Evolutionary conservation across 805 yeast genomes (phyloP), one percentile per base, ranked within the genome.

Genomic region (Lipomyces lipofer): DNA sequence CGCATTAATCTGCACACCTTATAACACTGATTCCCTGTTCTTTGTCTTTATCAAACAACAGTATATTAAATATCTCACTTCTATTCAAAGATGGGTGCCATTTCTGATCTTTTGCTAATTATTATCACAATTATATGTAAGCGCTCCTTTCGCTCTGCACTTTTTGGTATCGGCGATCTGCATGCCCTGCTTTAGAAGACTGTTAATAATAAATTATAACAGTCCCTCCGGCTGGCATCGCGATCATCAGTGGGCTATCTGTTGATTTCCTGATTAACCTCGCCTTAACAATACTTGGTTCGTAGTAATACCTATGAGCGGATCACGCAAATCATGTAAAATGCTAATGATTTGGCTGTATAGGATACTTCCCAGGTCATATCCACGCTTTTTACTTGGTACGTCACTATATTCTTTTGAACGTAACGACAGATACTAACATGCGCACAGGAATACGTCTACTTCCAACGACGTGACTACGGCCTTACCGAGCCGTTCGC

Each of bases 351-450:
- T 17, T n/a, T 15, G n/a, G 7, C 38, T 15, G 17, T 15, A 36
- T 28, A 51, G 87, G 87, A 25, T 83, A 79, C 66, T 68, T 84
- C 45, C 89, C 89, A 2, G 89, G 88, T 32, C 54, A 47, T 43
- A 47, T 58, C 27, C 62, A 58, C 39, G 62, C 62, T 5, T 53
- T 58, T 45, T 58, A 58, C 40, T 39, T 54, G 52, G 51, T 47
- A 47, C 13, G 51, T 38, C 4, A 9, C 22, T 47, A 8, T 47
- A 21, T 22, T 4, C 10, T 19, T 43, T 47, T 47, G 32, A 17
- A 36, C 10, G 38, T 17, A 21, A 15, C 15, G n/a, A 36, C n/a
- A 1, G 25, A 9, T n/a, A 42, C 32, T 28, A 9, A 28, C 17
- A 12, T 12, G 8, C 13, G n/a, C 10, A 15, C 29, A 47, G 51